Conservation (phyloP, 2,329 filamentous ascomycete species). For the Rhynchosporium graminicola region DNA sequence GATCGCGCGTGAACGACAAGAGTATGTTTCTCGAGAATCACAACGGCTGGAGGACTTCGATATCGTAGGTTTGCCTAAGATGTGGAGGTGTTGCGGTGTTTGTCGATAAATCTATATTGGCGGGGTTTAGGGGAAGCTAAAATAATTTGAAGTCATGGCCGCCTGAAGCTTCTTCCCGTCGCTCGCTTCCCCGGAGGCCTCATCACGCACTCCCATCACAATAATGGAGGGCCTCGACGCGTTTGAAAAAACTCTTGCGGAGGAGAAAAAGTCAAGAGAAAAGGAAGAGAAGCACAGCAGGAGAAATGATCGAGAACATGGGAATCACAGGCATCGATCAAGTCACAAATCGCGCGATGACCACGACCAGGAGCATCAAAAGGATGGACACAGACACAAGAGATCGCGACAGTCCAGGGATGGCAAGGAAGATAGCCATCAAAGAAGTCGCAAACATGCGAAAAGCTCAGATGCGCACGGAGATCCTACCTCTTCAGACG, state of each 20-base stretch:
- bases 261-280: slow-evolving; percentile 59
- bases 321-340: slow-evolving; percentile 42
- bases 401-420: slow-evolving; percentile 51
- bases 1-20: background rate
- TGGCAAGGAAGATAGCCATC: slow-evolving; percentile 40
- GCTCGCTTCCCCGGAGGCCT: slow-evolving; percentile 21
- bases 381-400: slow-evolving; percentile 61
- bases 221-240: slow-evolving; percentile 61
- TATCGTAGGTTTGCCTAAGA: background rate
- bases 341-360: slow-evolving; percentile 37
- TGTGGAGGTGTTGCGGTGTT: background rate
- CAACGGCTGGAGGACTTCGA: background rate
- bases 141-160: slow-evolving; percentile 20
- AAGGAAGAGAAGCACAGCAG: slow-evolving; percentile 48
- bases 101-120: slow-evolving; percentile 18
- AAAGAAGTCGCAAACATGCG: slow-evolving; percentile 40
- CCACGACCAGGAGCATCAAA: slow-evolving; percentile 29
- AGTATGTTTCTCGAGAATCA: background rate
- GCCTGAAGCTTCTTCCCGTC: background rate
- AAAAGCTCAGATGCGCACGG: slow-evolving; percentile 52
- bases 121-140: slow-evolving; percentile 31
- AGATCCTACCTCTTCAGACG: slow-evolving; percentile 53
- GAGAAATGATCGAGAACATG: slow-evolving; percentile 44
- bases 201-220: slow-evolving; percentile 10
- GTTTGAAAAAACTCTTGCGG: slow-evolving; percentile 75